Conservation (phyloP, 352 stramenopile genomes). For the Blastocystis sp. region DNA sequence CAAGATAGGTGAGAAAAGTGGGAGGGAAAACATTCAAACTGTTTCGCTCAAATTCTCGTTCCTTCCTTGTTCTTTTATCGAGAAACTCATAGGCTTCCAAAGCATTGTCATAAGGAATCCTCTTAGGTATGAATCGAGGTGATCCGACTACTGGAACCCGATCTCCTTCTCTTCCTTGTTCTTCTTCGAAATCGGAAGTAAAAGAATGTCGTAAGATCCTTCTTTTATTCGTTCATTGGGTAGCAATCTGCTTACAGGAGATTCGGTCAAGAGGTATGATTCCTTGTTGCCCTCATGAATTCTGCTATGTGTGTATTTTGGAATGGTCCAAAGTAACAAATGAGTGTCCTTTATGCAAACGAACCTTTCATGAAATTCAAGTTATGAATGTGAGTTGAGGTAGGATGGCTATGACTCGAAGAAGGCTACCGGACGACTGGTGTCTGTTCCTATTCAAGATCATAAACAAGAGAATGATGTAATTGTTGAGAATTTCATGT, state of each 20-base stretch:
- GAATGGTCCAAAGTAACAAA: conserved; percentile 57
- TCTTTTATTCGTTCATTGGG: not conserved
- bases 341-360: conserved; percentile 37
- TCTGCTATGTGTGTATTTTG: conserved; percentile 45
- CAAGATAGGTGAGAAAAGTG: too few relatives aligned
- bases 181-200: not conserved
- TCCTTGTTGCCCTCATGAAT: conserved; percentile 23
- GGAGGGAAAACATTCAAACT: too few relatives aligned
- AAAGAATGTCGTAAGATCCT: conserved; percentile 1
- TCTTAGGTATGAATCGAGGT: not conserved
- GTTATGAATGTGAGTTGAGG: not conserved
- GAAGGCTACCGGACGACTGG: too few relatives aligned
- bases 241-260: conserved; percentile 38
- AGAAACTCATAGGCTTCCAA: too few relatives aligned
- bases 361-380: conserved; percentile 7
- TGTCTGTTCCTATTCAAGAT: not conserved
- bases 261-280: not conserved
- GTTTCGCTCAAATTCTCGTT: too few relatives aligned
- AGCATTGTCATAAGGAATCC: not conserved
- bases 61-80: too few relatives aligned
- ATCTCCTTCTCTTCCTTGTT: not conserved
- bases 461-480: conserved; percentile 45
- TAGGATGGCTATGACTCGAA: not conserved
- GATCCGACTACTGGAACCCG: not conserved
- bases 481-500: conserved; percentile 19